Conservation (phyloP, 192 early-diverging fungal genomes). For the Coemansia sp. region DNA sequence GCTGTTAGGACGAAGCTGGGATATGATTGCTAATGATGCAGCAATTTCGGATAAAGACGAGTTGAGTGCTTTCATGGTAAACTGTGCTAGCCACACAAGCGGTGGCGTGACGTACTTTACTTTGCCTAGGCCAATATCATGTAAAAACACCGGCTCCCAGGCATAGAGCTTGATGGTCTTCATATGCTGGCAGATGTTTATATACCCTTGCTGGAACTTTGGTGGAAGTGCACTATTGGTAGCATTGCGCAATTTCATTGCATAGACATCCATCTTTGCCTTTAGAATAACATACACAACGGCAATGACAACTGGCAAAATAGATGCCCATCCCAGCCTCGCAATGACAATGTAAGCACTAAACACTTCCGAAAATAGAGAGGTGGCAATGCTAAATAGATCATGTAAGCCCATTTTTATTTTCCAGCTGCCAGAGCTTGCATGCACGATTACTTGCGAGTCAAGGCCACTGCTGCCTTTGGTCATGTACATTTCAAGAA, state of each 20-base stretch:
- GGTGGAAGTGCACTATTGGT: not conserved
- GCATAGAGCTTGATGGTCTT: conserved; percentile 69
- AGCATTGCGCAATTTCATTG: not conserved
- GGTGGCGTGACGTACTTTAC: not conserved
- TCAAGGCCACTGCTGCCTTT: conserved; percentile 8
- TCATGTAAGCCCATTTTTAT: not conserved
- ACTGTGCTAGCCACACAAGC: not conserved
- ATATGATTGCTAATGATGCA: conserved; percentile 58
- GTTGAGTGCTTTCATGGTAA: conserved; percentile 12
- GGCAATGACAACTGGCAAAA: conserved; percentile 20
- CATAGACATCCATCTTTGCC: not conserved
- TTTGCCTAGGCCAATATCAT: conserved; percentile 18
- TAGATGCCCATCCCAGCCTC: conserved; percentile 16
- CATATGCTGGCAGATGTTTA: conserved; percentile 44
- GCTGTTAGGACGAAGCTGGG: conserved; percentile 38
- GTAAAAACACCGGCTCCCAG: conserved; percentile 53
- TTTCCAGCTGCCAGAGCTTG: not conserved
- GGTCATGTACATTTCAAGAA: not conserved
- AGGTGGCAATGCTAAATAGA: not conserved
- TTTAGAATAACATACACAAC: not conserved
- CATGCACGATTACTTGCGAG: not conserved
- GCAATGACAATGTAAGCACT: conserved; percentile 21
- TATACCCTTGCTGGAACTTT: conserved; percentile 6
- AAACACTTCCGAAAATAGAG: conserved; percentile 7
- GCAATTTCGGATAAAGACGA: conserved; percentile 54